phyloP scores from a whole-genome alignment of 192 early-diverging fungal genomes.

The Backusella circina region DNA sequence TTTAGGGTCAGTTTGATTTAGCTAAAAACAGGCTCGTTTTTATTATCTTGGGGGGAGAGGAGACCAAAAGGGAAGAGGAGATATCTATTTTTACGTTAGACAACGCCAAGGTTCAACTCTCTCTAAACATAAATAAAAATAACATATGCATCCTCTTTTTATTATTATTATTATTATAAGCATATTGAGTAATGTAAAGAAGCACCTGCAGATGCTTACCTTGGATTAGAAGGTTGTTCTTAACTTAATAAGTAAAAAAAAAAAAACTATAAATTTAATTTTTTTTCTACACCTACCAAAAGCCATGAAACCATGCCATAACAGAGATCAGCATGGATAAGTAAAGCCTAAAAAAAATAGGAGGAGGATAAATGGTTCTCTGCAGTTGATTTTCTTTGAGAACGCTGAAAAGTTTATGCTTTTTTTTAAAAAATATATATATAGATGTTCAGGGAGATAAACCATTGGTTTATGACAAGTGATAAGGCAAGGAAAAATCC shows the following conservation, averaged over 20 bases:
- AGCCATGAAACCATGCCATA: not conserved
- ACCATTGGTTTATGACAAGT: not conserved
- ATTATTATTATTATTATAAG: not conserved
- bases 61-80: not conserved
- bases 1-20: not conserved
- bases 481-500: not conserved
- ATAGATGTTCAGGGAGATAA: not conserved
- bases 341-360: not conserved
- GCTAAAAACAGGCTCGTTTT: not conserved
- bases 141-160: not conserved
- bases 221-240: not conserved
- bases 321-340: not conserved
- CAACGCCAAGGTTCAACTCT: not conserved
- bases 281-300: not conserved
- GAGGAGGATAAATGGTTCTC: not conserved
- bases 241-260: not conserved
- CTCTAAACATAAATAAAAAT: not conserved
- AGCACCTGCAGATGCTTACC: not conserved
- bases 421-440: not conserved
- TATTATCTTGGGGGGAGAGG: not conserved
- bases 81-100: not conserved
- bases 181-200: not conserved
- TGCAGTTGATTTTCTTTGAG: not conserved
- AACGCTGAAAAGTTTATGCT: not conserved
- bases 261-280: not conserved